These are phyloP conservation scores for Acanthamoeba royreba DNA, from an alignment of 208 protist genomes.

Conservation along the genomic window DNA sequence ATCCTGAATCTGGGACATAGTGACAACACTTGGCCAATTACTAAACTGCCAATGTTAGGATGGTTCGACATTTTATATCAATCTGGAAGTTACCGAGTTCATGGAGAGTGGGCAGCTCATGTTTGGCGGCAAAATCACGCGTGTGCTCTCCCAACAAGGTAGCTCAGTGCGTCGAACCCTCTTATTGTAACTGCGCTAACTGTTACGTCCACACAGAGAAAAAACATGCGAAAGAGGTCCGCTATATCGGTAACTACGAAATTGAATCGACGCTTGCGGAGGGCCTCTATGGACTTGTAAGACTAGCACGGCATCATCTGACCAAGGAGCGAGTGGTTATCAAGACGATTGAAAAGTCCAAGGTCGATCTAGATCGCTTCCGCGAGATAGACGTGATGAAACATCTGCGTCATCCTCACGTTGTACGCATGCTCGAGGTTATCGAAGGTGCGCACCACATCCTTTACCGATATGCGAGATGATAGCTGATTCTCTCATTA, in stretches of 20 bases:
- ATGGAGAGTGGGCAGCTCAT: not conserved
- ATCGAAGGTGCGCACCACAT: not conserved
- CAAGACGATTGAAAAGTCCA: not conserved
- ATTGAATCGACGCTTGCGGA: not conserved
- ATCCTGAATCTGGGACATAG: not conserved
- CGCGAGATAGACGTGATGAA: not conserved
- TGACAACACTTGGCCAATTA: not conserved
- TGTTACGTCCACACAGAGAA: not conserved
- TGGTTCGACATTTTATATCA: not conserved
- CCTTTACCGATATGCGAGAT: not conserved
- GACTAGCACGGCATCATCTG: not conserved
- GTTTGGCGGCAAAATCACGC: not conserved
- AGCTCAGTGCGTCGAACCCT: not conserved
- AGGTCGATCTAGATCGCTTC: not conserved
- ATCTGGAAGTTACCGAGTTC: conserved; percentile 7
- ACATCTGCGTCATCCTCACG: not conserved
- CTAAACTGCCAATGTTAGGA: not conserved
- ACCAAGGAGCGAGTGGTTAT: not conserved
- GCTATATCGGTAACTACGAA: not conserved
- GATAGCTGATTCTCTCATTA: not conserved
- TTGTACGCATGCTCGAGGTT: not conserved
- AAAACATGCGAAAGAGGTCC: not conserved
- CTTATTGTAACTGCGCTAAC: not conserved
- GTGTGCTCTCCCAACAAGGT: not conserved
- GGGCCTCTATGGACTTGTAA: not conserved